Conservation (phyloP, 2,329 filamentous ascomycete genomes). For the Coleophoma eucalyptorum region DNA sequence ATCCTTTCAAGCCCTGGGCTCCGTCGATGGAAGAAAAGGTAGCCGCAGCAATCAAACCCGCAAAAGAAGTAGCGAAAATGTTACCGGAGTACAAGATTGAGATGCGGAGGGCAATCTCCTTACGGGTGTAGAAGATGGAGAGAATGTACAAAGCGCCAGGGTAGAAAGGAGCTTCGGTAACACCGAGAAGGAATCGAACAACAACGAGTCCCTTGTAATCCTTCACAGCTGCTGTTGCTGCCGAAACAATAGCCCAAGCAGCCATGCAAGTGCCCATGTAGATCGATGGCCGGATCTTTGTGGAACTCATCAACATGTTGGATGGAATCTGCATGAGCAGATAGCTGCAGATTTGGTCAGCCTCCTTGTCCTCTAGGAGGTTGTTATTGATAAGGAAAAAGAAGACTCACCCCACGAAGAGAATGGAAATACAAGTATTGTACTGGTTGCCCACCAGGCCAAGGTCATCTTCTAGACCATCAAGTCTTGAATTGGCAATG, state of each 20-base stretch:
- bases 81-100: slow-evolving; percentile 41
- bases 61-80: slow-evolving; percentile 38
- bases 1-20: slow-evolving; percentile 32
- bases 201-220: slow-evolving; percentile 33
- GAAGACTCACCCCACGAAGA: slow-evolving; percentile 42
- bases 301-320: slow-evolving; percentile 38
- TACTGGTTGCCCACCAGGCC: slow-evolving; percentile 44
- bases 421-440: slow-evolving; percentile 41
- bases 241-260: slow-evolving; percentile 35
- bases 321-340: slow-evolving; percentile 42
- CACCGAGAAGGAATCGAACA: slow-evolving; percentile 27
- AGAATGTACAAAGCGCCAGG: slow-evolving; percentile 47
- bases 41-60: slow-evolving; percentile 53
- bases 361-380: too few relatives aligned
- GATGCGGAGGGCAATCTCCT: slow-evolving; percentile 39
- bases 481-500: slow-evolving; percentile 51
- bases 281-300: slow-evolving; percentile 28
- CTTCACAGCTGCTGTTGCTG: slow-evolving; percentile 31
- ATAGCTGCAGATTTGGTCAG: slow-evolving; percentile 26
- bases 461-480: slow-evolving; percentile 49
- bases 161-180: slow-evolving; percentile 31
- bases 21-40: slow-evolving; percentile 23
- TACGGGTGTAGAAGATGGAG: slow-evolving; percentile 50
- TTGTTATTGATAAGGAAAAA: too few relatives aligned
- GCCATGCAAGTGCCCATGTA: slow-evolving; percentile 31